Evolutionary conservation across 768 basidiomycete genomes (phyloP), one percentile per base, ranked within the genome.

Genomic region (Arthromyces matolae): DNA sequence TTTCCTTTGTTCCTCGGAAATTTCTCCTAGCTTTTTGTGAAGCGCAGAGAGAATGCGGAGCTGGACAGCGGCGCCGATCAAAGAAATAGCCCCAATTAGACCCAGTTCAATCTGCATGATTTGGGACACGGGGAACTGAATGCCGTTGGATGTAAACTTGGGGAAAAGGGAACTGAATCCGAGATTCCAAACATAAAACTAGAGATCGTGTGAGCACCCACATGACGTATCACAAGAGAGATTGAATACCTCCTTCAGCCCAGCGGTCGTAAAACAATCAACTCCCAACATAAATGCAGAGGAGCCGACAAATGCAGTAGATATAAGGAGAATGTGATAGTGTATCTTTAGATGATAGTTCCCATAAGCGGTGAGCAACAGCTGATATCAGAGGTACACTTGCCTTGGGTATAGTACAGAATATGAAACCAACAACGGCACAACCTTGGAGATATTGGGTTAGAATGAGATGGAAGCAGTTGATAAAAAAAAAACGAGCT

Each of bases 181-280:
- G 42, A 98, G 72, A 64, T 96, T 98, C 84, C 89, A 96, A 42
- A 96, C 73, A 68, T 96, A 97, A 69, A 96, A 96, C 90, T 95
- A 20, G 4, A 29, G 8, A 20, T 40, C 10, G 19, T 42, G 27
- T 39, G 41, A 57, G 33, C 18, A 19, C 16, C 29, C n/a, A 19
- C 27, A 32, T 24, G 8, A 33, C 5, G 31, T 4, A 39, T 24
- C 42, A 6, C 4, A 8, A 41, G 53, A 52, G 47, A 22, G 45
- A 41, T 16, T 39, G 68, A 68, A 56, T 55, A 88, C 92, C 81
- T 96, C 93, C 71, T 97, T 97, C 44, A 97, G 76, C 18, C 89
- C 89, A 5, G 88, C 90, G 14, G 89, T 87, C 2, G 92, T 89
- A 65, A 83, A 96, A 64, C 94, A 96, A 66, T 97, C 94, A 31